Base-by-base conservation (phyloP, 106 monocot genomes). In the Ottelia alismoides region DNA sequence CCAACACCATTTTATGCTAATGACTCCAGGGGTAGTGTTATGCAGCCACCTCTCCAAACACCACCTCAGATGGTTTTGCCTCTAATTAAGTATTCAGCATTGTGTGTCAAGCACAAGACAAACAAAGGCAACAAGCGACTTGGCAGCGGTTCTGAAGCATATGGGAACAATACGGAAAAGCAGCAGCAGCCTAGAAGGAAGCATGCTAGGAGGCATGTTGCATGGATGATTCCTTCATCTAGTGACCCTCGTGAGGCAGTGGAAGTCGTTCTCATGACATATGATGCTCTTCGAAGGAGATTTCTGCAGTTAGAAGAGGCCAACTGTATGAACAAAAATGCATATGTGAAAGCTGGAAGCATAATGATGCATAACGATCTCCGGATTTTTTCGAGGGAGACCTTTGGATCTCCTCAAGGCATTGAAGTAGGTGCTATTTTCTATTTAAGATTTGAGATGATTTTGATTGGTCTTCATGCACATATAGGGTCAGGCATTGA, bases 401-500 rank as follows among this genome's bases (percentile, higher is more conserved):
- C 82, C 10, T 56, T 85, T 24, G 92, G 92, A 28, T 19, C 53
- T 0, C 62, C 85, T 18, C 78, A 81, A 20, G 92, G 85, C 11
- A 54, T 85, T 29, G 68, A 79, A 27, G 49, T 87, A 24, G 92
- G 92, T 17, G 92, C 86, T 52, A 71, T 87, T 17, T 92, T 85
- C 60, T 92, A 76, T 60, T 85, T 78, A 56, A 72, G 92, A 61
- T 70, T 82, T 31, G 92, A 92, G 53, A 57, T 85, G 65, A 76
- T 75, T 50, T 47, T 92, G 52, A 71, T 82, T 48, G 92, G 92
- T 2, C 57, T 92, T 47, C 92, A 92, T 60, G 43, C 52, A 1
- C 92, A 58, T 24, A 71, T 62, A 68, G 78, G 81, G 78, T 78
- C 31, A 3, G 92, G 92, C 11, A 92, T 92, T 7, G 92, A 92